These are phyloP conservation scores for Sisymbrium altissimum DNA, from an alignment of 345 rosid genomes.

Conservation along the genomic window DNA sequence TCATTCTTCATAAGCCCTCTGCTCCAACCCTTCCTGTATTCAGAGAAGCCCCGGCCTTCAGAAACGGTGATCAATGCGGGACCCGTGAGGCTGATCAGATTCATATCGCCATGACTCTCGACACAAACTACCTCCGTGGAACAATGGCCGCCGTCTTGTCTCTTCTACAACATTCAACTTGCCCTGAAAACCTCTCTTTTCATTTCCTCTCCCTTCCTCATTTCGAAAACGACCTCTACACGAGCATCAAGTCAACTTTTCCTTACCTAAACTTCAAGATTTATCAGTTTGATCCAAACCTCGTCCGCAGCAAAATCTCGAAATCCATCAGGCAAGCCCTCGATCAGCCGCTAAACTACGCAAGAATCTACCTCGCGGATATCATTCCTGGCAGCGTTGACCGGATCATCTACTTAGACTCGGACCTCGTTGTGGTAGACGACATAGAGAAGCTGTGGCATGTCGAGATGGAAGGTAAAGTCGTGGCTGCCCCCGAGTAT, in stretches of 20 bases:
- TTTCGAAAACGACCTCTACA: constrained; percentile 38
- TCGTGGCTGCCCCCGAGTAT: constrained; percentile 64
- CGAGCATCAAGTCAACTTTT: constrained; percentile 51
- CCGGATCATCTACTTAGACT: constrained; percentile 56
- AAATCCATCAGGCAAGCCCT: constrained; percentile 58
- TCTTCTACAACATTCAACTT: constrained; percentile 51
- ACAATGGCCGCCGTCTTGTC: constrained; percentile 70
- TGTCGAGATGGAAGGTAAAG: constrained; percentile 48
- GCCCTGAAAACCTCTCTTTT: constrained; percentile 60
- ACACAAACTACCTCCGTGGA: constrained; percentile 64
- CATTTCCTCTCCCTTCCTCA: constrained; percentile 57
- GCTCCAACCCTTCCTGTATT: constrained; percentile 40
- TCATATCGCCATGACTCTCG: constrained; percentile 64
- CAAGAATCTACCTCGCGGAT: constrained; percentile 62
- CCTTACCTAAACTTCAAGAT: constrained; percentile 56
- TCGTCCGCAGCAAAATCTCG: constrained; percentile 55
- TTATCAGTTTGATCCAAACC: constrained; percentile 47
- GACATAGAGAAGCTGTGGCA: constrained; percentile 54
- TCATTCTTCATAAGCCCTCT: constrained; percentile 35
- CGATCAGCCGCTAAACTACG: constrained; percentile 63
- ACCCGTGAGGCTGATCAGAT: constrained; percentile 30
- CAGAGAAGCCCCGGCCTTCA: constrained; percentile 53
- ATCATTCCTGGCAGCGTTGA: constrained; percentile 40
- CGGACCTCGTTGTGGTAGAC: constrained; percentile 64
- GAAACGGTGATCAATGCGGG: constrained; percentile 50